Percentiles rank a stretch among this genome's conserved stretches.
Conservation (phyloP, 1,139 yeast genomes). For the Blastobotrys capitulatus region DNA sequence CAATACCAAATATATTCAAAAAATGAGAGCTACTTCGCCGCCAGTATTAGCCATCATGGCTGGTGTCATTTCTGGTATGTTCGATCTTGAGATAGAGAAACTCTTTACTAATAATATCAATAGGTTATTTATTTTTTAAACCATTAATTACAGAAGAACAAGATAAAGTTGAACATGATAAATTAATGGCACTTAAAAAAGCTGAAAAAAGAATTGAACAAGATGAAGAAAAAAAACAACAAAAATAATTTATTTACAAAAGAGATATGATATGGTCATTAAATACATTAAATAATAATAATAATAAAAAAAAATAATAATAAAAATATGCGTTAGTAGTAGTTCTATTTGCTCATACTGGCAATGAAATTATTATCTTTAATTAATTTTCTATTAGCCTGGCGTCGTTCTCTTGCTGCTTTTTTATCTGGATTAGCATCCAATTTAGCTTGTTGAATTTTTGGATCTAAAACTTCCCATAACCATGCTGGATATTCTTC, state of each 20-base stretch:
- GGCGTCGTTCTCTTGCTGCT: slow-evolving; percentile 65
- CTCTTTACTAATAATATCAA: slow-evolving; percentile 22
- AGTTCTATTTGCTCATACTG: slow-evolving; percentile 28
- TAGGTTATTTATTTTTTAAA: slow-evolving; percentile 62
- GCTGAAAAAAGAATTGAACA: slow-evolving; percentile 13
- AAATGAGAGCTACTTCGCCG: slow-evolving; percentile 13
- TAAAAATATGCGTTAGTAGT: not conserved
- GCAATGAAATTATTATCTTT: slow-evolving; percentile 67
- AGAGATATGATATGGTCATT: not conserved
- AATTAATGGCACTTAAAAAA: slow-evolving; percentile 31
- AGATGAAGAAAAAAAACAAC: slow-evolving; percentile 1
- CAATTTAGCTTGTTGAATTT: slow-evolving; percentile 48
- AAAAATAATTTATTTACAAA: slow-evolving; percentile 7
- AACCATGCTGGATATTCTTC: slow-evolving; percentile 92
- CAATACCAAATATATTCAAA: not conserved
- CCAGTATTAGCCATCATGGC: slow-evolving; percentile 14
- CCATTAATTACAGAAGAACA: slow-evolving; percentile 56
- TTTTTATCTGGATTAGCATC: slow-evolving; percentile 57
- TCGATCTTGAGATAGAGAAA: slow-evolving; percentile 13
- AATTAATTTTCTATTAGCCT: slow-evolving; percentile 61
- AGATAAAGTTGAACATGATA: slow-evolving; percentile 60
- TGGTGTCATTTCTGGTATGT: slow-evolving; percentile 19
- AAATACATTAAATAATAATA: not conserved
- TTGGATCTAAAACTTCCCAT: slow-evolving; percentile 77
- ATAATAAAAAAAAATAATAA: not conserved